Percentiles rank a stretch among this genome's conserved stretches.
Evolutionary conservation across 345 rosid genomes (phyloP).

Genomic region (Linum tenue): DNA sequence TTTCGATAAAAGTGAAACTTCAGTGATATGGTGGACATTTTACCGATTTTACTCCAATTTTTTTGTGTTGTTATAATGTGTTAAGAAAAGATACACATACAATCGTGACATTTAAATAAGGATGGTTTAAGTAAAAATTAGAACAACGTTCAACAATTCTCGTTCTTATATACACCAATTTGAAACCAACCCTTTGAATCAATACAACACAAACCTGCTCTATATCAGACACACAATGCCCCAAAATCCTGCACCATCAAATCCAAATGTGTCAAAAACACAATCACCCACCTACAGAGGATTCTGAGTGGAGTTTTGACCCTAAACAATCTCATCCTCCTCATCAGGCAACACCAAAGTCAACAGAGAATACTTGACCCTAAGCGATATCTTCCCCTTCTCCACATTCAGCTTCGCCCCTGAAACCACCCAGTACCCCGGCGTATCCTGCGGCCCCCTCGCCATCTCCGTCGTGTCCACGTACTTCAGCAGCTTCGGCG

Average conservation of each 20-base stretch:
- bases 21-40: too few species aligned
- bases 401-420: slow-evolving; percentile 11
- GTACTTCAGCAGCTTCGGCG: slow-evolving; percentile 6
- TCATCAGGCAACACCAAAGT: slow-evolving; percentile 6
- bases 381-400: slow-evolving; percentile 4
- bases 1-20: too few species aligned
- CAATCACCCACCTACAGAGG: neutral
- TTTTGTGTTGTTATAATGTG: too few species aligned
- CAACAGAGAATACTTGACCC: slow-evolving; percentile 10
- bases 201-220: too few species aligned
- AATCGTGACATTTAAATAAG: too few species aligned
- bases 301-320: neutral
- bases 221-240: too few species aligned
- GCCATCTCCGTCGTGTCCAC: slow-evolving; percentile 11
- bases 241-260: neutral
- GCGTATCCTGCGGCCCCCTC: slow-evolving; percentile 6
- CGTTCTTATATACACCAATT: neutral
- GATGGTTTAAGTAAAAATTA: too few species aligned
- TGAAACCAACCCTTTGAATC: neutral
- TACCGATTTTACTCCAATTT: too few species aligned
- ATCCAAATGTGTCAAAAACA: neutral
- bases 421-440: slow-evolving; percentile 7
- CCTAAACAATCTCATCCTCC: neutral
- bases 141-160: too few species aligned
- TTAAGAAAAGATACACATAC: too few species aligned